Evolutionary conservation across 768 basidiomycete species (phyloP), one percentile per base, ranked within the genome.

Genomic region (Leccinum ochraceum): DNA sequence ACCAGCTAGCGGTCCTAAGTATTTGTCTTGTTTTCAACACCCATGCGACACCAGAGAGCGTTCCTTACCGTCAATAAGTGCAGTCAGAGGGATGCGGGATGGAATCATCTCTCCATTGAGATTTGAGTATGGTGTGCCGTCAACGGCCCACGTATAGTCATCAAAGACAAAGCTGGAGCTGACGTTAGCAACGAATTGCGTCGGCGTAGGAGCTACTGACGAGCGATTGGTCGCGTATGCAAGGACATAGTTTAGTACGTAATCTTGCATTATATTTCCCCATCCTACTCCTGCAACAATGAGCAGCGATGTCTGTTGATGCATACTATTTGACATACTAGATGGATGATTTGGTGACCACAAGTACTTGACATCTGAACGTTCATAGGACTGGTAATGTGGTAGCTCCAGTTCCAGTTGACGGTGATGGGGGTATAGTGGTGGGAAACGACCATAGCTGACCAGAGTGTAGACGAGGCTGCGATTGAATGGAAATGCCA

Each of bases 311-410:
- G 30, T 55, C 36, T 52, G 32, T 20, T 11, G 16, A 6, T 13
- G 22, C 0, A 5, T 11, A 5, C 9, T 37, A 11, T 20, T 28
- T 8, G 39, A 24, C 51, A 56, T 62, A 61, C 60, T 34, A 54
- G 36, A 51, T 54, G 73, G 77, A 63, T 84, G 81, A 59, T 81
- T 82, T n/a, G 80, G 76, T 20, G 81, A 71, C 71, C 75, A 83
- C 6, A 85, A 54, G 58, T 78, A 83, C 57, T 75, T 77, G 36
- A 72, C 69, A 14, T 71, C 62, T 22, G 64, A 62, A 4, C 67
- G 77, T 37, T 78, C 74, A 4, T 78, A 69, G 0, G 57, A 24
- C 44, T 72, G 61, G 53, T 81, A 79, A 53, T 82, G 80, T 1
- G 79, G 76, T 0, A 83, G 66, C 3, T 59, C 54, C 6, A 75